Conservation (phyloP, 129 eudicot species). For the Tagetes patula region DNA sequence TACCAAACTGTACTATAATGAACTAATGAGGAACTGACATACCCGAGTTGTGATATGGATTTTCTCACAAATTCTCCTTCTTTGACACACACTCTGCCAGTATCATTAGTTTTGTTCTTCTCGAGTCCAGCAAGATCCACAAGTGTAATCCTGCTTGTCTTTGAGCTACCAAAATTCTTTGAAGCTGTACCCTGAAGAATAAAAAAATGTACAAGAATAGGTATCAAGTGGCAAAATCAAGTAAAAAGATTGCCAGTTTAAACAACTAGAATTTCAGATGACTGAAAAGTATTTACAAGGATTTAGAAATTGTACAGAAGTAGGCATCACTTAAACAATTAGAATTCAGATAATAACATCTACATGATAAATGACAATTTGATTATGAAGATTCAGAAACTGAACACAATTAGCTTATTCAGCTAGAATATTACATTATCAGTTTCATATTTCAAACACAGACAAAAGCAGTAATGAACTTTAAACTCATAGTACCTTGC, state of each 20-base stretch:
- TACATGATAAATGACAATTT: background rate
- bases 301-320: background rate
- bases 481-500: constrained; percentile 55
- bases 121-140: constrained; percentile 94
- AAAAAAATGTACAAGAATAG: background rate
- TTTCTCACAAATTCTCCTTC: constrained; percentile 82
- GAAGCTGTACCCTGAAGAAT: constrained; percentile 61
- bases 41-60: constrained; percentile 91
- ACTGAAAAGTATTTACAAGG: background rate
- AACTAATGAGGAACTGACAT: constrained; percentile 33
- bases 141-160: constrained; percentile 75
- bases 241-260: background rate
- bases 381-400: background rate
- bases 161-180: constrained; percentile 81
- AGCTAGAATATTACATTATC: too few relatives aligned
- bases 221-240: background rate
- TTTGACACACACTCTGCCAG: constrained; percentile 54
- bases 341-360: background rate
- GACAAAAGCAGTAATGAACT: background rate
- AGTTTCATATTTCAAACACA: background rate
- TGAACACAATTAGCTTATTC: too few relatives aligned
- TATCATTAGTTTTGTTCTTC: constrained; percentile 51
- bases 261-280: background rate
- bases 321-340: background rate
- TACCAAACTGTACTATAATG: background rate